phyloP scores from a whole-genome alignment of 257 asterid species.

The Petrea volubilis region DNA sequence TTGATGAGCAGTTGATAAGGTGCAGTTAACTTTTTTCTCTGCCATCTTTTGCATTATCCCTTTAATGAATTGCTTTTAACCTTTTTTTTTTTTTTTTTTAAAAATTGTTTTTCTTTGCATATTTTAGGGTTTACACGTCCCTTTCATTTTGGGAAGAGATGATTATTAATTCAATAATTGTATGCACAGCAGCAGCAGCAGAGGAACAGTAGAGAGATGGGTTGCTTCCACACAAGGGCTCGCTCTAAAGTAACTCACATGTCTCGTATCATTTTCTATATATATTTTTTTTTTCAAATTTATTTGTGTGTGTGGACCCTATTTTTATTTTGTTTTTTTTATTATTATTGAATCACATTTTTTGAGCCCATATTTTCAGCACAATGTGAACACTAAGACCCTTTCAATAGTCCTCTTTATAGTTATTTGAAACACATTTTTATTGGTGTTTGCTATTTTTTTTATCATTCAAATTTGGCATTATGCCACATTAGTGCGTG shows the following conservation, averaged over 20 bases:
- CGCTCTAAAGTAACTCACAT: constrained; percentile 19
- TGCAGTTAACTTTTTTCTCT: constrained; percentile 40
- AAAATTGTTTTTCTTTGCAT: constrained; percentile 12
- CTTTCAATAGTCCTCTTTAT: no score
- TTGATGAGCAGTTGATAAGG: background rate
- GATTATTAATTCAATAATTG: background rate
- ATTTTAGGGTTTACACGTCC: constrained; percentile 20
- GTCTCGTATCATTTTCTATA: constrained; percentile 2
- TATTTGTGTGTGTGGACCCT: no score
- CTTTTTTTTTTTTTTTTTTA: constrained; percentile 19
- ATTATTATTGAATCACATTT: background rate
- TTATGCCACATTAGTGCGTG: no score
- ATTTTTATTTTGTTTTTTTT: background rate
- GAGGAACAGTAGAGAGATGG: constrained; percentile 24
- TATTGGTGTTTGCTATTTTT: no score
- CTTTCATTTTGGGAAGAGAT: constrained; percentile 9
- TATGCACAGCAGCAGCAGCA: constrained; percentile 17
- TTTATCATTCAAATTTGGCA: no score
- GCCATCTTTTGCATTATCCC: constrained; percentile 39
- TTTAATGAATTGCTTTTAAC: constrained; percentile 21
- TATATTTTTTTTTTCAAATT: no score
- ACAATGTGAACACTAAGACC: background rate
- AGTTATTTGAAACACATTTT: no score
- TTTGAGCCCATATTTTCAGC: background rate
- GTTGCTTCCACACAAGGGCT: constrained; percentile 15